Evolutionary conservation across 192 early-diverging fungal species (phyloP), one percentile per base, ranked within the genome.

Genomic region (Coemansia sp.): DNA sequence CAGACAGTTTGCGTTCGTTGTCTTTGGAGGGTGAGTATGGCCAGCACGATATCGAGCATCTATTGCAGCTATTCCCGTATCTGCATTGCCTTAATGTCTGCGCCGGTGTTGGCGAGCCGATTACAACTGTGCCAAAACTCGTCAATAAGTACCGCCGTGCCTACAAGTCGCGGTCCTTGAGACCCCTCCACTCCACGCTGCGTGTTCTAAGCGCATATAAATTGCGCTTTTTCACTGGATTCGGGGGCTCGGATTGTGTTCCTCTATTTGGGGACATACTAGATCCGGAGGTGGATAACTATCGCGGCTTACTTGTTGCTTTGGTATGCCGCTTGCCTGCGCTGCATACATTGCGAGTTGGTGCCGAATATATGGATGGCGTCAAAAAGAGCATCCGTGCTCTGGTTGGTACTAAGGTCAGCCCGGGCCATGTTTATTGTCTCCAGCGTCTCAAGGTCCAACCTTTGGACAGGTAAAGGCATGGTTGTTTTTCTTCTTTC

Each of bases 61-160:
- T 72, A 47, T 70, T 63, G 6, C 15, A 15, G 10, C 16, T 16
- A 31, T 54, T 77, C 2, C 44, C 65, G 2, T 42, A 13, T 29
- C 44, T 77, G 16, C 18, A n/a, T 1, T 3, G 16, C 4, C 34
- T 77, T 10, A 41, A 11, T 31, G 29, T 57, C 24, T 57, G 54
- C 29, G 27, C 54, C 4, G 13, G 31, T 16, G 24, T 33, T 4
- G 10, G 54, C 29, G 12, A 31, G 29, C 54, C 54, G 15, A 31
- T 57, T 6, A 5, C 12, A 33, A 29, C 29, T 6, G 27, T 15
- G 24, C 27, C 29, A 2, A n/a, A 29, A 3, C 27, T 57, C n/a
- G 13, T 57, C 5, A 29, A n/a, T 10, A 3, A 33, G 40, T 16
- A 57, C 10, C 22, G 22, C 54, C 54, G 27, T 5, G 27, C 27